Evolutionary conservation across 768 basidiomycete species (phyloP).

Genomic region (Ramaria rubella): DNA sequence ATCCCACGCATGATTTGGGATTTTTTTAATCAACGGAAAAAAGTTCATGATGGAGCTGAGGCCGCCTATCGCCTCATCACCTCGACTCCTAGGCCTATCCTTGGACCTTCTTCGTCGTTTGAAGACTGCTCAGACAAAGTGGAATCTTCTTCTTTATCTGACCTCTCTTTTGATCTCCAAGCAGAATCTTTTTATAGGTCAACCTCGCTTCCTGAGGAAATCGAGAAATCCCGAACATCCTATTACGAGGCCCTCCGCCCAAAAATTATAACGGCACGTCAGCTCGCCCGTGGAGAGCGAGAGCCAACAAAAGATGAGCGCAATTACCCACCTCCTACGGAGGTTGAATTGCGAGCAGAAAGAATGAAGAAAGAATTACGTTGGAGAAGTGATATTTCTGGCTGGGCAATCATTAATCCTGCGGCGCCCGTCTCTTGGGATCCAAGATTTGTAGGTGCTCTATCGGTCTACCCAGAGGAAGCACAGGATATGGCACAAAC

Average conservation of each 20-base stretch:
- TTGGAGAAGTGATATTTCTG: slow-evolving; percentile 75
- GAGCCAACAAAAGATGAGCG: slow-evolving; percentile 84
- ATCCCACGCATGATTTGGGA: slow-evolving; percentile 88
- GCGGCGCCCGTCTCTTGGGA: slow-evolving; percentile 69
- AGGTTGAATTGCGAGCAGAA: slow-evolving; percentile 84
- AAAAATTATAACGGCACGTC: slow-evolving; percentile 66
- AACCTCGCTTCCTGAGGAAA: slow-evolving; percentile 46
- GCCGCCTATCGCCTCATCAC: slow-evolving; percentile 71
- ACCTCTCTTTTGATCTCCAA: slow-evolving; percentile 68
- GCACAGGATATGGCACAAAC: slow-evolving; percentile 2
- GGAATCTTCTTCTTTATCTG: slow-evolving; percentile 28
- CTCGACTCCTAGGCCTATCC: slow-evolving; percentile 54
- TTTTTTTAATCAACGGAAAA: slow-evolving; percentile 83
- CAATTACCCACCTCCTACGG: slow-evolving; percentile 72
- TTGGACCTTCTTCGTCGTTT: slow-evolving; percentile 25
- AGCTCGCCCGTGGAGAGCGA: slow-evolving; percentile 63
- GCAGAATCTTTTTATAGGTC: slow-evolving; percentile 68
- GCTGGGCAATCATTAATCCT: slow-evolving; percentile 72
- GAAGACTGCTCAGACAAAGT: slow-evolving; percentile 10
- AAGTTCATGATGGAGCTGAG: slow-evolving; percentile 75
- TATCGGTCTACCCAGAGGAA: slow-evolving; percentile 48
- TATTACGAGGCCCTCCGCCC: slow-evolving; percentile 70
- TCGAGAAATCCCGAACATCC: slow-evolving; percentile 60
- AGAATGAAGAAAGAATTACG: slow-evolving; percentile 81
- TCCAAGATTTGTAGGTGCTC: slow-evolving; percentile 51